Evolutionary conservation across 495 filamentous ascomycete species (phyloP), one percentile per base, ranked within the genome.

Genomic region (Penicillium fimorum): DNA sequence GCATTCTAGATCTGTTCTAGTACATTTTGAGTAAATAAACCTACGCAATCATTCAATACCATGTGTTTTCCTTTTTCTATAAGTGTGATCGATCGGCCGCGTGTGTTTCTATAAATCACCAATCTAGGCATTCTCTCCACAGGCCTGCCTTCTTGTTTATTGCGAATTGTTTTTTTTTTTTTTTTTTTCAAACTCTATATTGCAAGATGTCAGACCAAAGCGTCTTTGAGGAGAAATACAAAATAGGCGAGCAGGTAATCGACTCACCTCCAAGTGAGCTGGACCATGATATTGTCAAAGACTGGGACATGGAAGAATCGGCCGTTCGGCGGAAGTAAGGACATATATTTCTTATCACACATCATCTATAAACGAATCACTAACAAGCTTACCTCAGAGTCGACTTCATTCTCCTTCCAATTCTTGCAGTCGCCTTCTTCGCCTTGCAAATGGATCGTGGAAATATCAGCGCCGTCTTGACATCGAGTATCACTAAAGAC

Each of bases 381-480:
- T 49, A 44, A 43, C 20, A 20, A 29, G 24, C 15, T 8, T 3
- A 6, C 47, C 1, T 46, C 25, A 84, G 80, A 50, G 49, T 82
- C 35, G 82, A 84, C 57, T 60, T 79, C 4, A 77, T 80, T 52
- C 53, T 81, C 7, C 61, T 84, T n/a, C 80, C 82, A 1, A 67
- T 79, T 20, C 69, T 84, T 10, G 76, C 76, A 5, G 59, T 85
- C 12, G 81, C 79, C 7, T 82, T 87, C 54, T 86, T 87, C 60
- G 65, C 78, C n/a, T 57, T 84, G 6, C 81, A 84, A 47, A 65
- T 84, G 42, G 82, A 84, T 55, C 70, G 80, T 7, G 76, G 74
- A 3, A 81, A 81, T 47, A 79, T 81, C 60, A 75, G 76, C 54
- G 76, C 68, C 37, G 76, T 74, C 6, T 49, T 80, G 18, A 84